Evolutionary conservation across 352 stramenopile species (phyloP).

Genomic region (Pythium scleroteichum): DNA sequence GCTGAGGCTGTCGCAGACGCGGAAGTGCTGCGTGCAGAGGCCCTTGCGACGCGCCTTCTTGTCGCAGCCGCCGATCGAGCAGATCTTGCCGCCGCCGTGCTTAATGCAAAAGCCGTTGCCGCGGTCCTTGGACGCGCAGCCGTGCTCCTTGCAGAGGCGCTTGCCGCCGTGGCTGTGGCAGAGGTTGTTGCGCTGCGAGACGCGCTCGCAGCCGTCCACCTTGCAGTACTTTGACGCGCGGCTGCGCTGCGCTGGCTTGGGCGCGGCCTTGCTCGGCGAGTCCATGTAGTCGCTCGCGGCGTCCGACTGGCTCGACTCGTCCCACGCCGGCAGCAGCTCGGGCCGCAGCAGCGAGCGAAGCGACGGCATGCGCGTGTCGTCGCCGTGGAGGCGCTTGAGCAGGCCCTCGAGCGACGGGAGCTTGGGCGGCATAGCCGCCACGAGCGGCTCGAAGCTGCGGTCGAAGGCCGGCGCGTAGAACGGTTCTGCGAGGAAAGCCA

Average conservation of each 20-base stretch:
- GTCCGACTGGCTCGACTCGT: conserved; percentile 21
- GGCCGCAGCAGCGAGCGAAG: conserved; percentile 62
- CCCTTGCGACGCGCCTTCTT: conserved; percentile 85
- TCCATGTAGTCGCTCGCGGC: conserved; percentile 21
- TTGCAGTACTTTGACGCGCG: conserved; percentile 89
- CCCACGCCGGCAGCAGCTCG: conserved; percentile 20
- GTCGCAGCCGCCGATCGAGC: conserved; percentile 68
- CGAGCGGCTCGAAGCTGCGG: conserved; percentile 12
- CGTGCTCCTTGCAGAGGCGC: conserved; percentile 77
- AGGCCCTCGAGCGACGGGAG: conserved; percentile 65
- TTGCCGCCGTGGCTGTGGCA: conserved; percentile 85
- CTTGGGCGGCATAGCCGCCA: conserved; percentile 36
- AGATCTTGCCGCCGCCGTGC: conserved; percentile 82
- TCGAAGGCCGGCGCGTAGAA: conserved; percentile 13
- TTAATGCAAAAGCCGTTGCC: conserved; percentile 85
- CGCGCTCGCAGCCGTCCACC: conserved; percentile 76
- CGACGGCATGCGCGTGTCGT: conserved; percentile 38
- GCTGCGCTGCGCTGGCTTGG: conserved; percentile 39
- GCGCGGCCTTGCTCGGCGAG: conserved; percentile 1
- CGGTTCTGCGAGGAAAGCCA: conserved; percentile 17
- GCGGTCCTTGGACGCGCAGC: conserved; percentile 77
- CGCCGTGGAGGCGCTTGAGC: conserved; percentile 64
- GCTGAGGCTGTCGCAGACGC: conserved; percentile 43
- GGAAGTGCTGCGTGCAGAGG: conserved; percentile 82
- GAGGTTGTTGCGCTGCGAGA: conserved; percentile 83